phyloP scores from a whole-genome alignment of 106 monocot genomes.

The Dioscorea dumetorum region DNA sequence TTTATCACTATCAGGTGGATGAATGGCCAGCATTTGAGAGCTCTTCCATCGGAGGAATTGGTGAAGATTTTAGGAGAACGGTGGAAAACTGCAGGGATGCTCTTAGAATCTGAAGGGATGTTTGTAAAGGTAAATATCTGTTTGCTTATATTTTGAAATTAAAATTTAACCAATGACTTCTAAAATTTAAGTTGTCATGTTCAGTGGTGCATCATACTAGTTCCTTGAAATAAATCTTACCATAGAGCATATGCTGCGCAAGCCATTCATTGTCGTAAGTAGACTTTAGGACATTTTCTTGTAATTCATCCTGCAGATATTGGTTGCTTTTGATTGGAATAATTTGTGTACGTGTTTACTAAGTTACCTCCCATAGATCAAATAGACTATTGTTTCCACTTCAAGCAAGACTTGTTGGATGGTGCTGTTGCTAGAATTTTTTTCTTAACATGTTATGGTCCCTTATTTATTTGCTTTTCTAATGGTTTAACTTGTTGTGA shows the following conservation, averaged over 20 bases:
- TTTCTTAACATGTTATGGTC: background rate
- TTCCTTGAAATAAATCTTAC: background rate
- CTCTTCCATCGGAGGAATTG: conserved; percentile 68
- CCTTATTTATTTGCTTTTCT: background rate
- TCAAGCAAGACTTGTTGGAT: no score
- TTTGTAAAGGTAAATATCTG: conserved; percentile 59
- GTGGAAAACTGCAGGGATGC: conserved; percentile 75
- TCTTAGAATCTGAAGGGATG: conserved; percentile 61
- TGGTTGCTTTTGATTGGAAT: no score
- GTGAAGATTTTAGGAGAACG: conserved; percentile 44
- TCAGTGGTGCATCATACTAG: no score
- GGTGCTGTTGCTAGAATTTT: background rate
- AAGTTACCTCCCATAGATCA: no score
- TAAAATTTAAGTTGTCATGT: no score
- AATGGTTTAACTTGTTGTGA: background rate
- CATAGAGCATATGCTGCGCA: background rate
- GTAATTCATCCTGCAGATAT: background rate
- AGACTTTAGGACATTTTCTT: background rate
- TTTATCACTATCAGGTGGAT: conserved; percentile 63
- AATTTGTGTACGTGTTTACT: no score
- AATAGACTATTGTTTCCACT: no score
- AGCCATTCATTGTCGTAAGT: background rate
- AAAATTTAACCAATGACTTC: no score
- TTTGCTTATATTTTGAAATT: background rate
- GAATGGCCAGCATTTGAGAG: conserved; percentile 91